Percentiles rank a stretch among this genome's conserved stretches.
Evolutionary conservation across 257 asterid genomes (phyloP).

Genomic region (Jasminum sambac): DNA sequence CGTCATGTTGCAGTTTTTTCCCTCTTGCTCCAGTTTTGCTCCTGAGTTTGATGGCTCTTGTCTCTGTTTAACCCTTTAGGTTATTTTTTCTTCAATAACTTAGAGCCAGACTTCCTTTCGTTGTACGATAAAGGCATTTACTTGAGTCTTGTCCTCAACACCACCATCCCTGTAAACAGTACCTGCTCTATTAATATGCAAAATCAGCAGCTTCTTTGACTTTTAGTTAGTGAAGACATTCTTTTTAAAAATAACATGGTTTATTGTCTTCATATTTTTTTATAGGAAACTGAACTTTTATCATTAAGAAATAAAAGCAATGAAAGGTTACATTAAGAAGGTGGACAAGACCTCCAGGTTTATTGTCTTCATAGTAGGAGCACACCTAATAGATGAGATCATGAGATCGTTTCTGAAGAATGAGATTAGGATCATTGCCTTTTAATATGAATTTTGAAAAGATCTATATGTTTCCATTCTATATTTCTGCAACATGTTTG

Average conservation of each 20-base stretch:
- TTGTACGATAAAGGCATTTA: neutral
- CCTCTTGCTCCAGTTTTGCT: neutral
- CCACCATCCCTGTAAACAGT: neutral
- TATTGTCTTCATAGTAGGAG: neutral
- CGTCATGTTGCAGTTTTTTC: neutral
- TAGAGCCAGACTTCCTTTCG: neutral
- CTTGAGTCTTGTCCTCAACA: neutral
- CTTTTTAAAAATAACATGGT: neutral
- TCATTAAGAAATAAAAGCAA: too few species aligned
- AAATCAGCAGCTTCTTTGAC: constrained; percentile 10
- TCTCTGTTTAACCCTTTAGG: neutral
- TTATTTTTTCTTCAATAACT: neutral
- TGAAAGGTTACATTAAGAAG: too few species aligned
- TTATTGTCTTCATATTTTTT: neutral
- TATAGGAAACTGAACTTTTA: too few species aligned
- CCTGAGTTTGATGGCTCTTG: neutral
- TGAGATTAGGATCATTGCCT: neutral
- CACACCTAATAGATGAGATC: neutral
- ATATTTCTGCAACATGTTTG: neutral
- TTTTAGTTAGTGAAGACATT: neutral
- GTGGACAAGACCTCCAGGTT: too few species aligned
- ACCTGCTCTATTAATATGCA: constrained; percentile 14
- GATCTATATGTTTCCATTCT: neutral
- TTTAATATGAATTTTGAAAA: neutral
- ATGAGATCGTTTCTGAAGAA: neutral